These are phyloP conservation scores for Fraxinus sp. DNA, from an alignment of 305 asterid genomes.

Conservation along the genomic window DNA sequence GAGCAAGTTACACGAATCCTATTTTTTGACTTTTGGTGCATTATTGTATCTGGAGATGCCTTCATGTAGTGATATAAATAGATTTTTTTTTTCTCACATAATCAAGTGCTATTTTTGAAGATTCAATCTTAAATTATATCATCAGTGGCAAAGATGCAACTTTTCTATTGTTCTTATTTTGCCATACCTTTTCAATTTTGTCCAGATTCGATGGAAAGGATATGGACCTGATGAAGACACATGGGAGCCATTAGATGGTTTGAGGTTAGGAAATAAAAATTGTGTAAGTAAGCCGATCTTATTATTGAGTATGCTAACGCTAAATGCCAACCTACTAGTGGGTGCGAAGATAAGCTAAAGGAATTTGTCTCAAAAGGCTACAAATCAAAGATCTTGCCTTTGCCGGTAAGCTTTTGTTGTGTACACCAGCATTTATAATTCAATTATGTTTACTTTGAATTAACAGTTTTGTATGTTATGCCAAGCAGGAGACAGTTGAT, in stretches of 20 bases:
- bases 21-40: not conserved
- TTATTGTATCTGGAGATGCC: not conserved
- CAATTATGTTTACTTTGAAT: not conserved
- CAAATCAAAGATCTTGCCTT: conserved; percentile 56
- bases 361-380: conserved; percentile 53
- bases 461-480: conserved; percentile 1
- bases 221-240: conserved; percentile 71
- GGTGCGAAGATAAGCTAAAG: conserved; percentile 57
- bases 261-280: conserved; percentile 46
- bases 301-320: not conserved
- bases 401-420: conserved; percentile 58
- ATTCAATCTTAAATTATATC: not conserved
- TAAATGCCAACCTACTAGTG: conserved; percentile 34
- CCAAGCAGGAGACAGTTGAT: conserved; percentile 65
- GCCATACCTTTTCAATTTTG: not conserved
- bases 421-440: not conserved
- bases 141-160: not conserved
- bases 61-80: not conserved
- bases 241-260: conserved; percentile 87
- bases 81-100: not conserved
- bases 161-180: not conserved
- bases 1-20: not conserved
- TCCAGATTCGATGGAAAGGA: conserved; percentile 74
- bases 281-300: not conserved
- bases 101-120: not conserved